A percentile compares a stretch with the other conserved stretches of the same genome.
phyloP scores from a whole-genome alignment of 2,329 filamentous ascomycete genomes.

The Pseudogymnoascus sp. region DNA sequence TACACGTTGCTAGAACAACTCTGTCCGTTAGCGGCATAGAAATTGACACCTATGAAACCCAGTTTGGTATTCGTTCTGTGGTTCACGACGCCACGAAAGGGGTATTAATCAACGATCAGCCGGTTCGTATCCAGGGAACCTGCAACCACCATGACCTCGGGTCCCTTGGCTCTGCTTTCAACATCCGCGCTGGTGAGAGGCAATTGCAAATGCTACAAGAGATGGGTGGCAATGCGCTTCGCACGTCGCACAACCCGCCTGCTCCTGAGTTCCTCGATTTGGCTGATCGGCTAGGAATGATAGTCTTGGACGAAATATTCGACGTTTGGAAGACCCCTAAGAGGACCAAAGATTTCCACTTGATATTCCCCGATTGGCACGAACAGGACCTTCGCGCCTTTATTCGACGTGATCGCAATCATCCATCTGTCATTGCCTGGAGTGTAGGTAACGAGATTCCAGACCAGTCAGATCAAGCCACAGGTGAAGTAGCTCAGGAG shows the following conservation, averaged over 20 bases:
- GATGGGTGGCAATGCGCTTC: constrained; percentile 43
- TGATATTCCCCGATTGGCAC: constrained; percentile 46
- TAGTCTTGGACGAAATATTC: constrained; percentile 49
- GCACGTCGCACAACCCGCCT: constrained; percentile 48
- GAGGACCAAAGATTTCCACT: constrained; percentile 41
- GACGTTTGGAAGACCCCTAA: constrained; percentile 44
- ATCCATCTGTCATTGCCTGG: constrained; percentile 46
- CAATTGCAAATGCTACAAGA: constrained; percentile 45
- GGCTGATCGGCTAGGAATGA: constrained; percentile 41
- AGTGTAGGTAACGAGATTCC: constrained; percentile 48
- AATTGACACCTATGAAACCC: constrained; percentile 42
- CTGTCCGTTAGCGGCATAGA: constrained; percentile 25
- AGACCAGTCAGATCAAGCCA: constrained; percentile 37
- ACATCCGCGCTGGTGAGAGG: constrained; percentile 40
- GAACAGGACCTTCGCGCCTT: constrained; percentile 46
- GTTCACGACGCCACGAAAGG: constrained; percentile 36
- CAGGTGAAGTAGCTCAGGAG: constrained; percentile 27
- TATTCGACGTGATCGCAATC: constrained; percentile 48
- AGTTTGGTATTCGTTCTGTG: constrained; percentile 42
- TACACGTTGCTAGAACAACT: constrained; percentile 41
- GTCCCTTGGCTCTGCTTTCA: constrained; percentile 44
- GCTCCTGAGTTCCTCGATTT: constrained; percentile 44
- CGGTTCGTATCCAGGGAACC: constrained; percentile 38
- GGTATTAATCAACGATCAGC: constrained; percentile 40
- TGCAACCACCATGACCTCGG: constrained; percentile 48